phyloP scores from a whole-genome alignment of 1,139 yeast species.

The Hansenula sp. region DNA sequence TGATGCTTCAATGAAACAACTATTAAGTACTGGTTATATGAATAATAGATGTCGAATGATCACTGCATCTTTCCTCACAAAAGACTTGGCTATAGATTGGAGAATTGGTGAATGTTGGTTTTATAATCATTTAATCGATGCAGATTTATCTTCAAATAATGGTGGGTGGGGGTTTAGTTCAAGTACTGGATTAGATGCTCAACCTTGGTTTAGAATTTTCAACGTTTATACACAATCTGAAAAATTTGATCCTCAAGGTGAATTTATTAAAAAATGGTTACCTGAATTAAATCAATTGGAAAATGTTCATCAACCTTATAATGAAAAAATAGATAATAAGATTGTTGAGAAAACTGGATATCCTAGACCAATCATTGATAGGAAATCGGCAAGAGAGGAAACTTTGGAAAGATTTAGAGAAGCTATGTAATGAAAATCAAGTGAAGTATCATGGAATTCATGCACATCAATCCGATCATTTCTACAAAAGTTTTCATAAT shows the following conservation, averaged over 20 bases:
- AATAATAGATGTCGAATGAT: conserved; percentile 53
- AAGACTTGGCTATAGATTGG: conserved; percentile 52
- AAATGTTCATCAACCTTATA: conserved; percentile 38
- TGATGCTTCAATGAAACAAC: conserved; percentile 54
- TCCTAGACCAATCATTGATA: conserved; percentile 40
- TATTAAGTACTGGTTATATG: conserved; percentile 47
- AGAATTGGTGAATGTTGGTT: conserved; percentile 52
- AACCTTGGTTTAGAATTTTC: conserved; percentile 53
- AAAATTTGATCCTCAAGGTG: conserved; percentile 44
- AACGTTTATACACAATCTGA: conserved; percentile 50
- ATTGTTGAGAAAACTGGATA: conserved; percentile 26
- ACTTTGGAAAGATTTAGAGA: conserved; percentile 36
- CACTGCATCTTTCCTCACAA: conserved; percentile 47
- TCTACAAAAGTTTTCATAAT: too few species aligned
- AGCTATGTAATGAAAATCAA: conserved; percentile 21
- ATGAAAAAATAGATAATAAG: conserved; percentile 14
- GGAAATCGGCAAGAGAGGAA: conserved; percentile 32
- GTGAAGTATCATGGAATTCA: too few species aligned
- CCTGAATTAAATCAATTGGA: conserved; percentile 36
- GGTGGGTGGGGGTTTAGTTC: conserved; percentile 60
- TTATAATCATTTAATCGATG: conserved; percentile 44
- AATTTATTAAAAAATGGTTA: conserved; percentile 45
- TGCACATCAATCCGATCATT: too few species aligned
- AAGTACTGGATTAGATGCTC: conserved; percentile 49
- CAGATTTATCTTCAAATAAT: conserved; percentile 50